Base-by-base conservation (phyloP, 73 alveolate genomes). In the Urostyla sp. region DNA sequence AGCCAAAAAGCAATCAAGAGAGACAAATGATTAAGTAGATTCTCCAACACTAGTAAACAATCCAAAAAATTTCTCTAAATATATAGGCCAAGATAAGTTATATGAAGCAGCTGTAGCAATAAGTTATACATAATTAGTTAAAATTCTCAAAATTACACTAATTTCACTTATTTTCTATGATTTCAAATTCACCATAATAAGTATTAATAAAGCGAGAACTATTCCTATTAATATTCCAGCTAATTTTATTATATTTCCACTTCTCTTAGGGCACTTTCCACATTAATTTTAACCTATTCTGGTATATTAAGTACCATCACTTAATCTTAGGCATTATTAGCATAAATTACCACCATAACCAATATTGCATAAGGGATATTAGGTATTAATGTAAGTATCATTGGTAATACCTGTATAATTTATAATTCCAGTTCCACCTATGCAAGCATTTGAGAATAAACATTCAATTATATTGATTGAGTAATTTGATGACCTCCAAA, bases 1-100 rank as follows among this genome's bases (percentile, higher is more conserved):
- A 5, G n/a, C 6, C 31, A 63, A 11, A 63, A 63, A 63, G 44
- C 79, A 63, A 23, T 63, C 79, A 20, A 63, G 24, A 15, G 79
- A 63, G 1, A 63, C 2, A 2, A 63, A 50, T 3, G 50, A 43
- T 3, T 38, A 43, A 43, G 79, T 27, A 38, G 60, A 10, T n/a
- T 36, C 35, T 16, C 79, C 79, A 3, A 63, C 11, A 5, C 2
- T 5, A 10, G 43, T 16, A 26, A 63, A 63, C 3, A 38, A 24
- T 38, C 28, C 35, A 38, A 27, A 63, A 23, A 63, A 63, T n/a
- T 23, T 7, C 7, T 4, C 24, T 1, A 63, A 15, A 38, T 20
- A 1, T 3, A 4, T 48, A 5, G 79, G 79, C 79, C 79, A 63
- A 21, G 27, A n/a, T n/a, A 63, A 27, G 13, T 63, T 32, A 1